Conservation (phyloP, 2,329 filamentous ascomycete species). For the Colletotrichum sp. region DNA sequence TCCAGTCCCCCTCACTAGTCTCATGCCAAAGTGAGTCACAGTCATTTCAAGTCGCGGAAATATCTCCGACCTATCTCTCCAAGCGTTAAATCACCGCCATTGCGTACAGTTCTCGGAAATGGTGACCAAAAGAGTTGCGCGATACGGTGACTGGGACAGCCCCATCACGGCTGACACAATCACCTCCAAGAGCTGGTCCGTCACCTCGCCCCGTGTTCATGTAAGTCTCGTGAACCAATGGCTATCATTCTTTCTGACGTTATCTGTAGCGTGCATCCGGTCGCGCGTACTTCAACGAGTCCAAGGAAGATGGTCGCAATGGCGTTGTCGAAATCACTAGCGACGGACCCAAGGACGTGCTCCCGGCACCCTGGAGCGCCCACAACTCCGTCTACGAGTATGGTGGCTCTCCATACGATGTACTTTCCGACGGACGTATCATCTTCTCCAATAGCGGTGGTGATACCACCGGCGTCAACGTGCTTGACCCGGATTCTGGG, state of each 20-base stretch:
- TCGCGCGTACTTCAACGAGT: conserved; percentile 43
- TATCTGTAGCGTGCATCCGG: conserved; percentile 29
- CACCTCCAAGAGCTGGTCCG: conserved; percentile 34
- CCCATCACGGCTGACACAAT: conserved; percentile 41
- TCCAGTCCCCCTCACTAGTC: background rate
- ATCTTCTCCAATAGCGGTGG: conserved; percentile 48
- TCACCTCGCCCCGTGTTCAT: conserved; percentile 40
- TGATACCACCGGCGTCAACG: conserved; percentile 44
- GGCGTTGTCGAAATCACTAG: conserved; percentile 48
- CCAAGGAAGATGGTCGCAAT: conserved; percentile 42
- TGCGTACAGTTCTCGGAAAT: conserved; percentile 7
- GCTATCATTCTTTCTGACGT: background rate
- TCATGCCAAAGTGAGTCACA: background rate
- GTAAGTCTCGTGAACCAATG: conserved; percentile 24
- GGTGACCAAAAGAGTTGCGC: conserved; percentile 29
- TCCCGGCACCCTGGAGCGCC: conserved; percentile 48
- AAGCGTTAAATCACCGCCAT: fast-evolving
- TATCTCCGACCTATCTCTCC: background rate
- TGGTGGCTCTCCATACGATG: conserved; percentile 50
- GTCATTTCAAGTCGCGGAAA: background rate
- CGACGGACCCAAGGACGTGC: conserved; percentile 39
- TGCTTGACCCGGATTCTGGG: conserved; percentile 42
- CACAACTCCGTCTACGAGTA: conserved; percentile 57
- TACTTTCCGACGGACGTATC: conserved; percentile 43
- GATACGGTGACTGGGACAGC: conserved; percentile 45